Evolutionary conservation across 2,329 filamentous ascomycete genomes (phyloP), one percentile per base, ranked within the genome.

Genomic region (Colletotrichum brevisporum): DNA sequence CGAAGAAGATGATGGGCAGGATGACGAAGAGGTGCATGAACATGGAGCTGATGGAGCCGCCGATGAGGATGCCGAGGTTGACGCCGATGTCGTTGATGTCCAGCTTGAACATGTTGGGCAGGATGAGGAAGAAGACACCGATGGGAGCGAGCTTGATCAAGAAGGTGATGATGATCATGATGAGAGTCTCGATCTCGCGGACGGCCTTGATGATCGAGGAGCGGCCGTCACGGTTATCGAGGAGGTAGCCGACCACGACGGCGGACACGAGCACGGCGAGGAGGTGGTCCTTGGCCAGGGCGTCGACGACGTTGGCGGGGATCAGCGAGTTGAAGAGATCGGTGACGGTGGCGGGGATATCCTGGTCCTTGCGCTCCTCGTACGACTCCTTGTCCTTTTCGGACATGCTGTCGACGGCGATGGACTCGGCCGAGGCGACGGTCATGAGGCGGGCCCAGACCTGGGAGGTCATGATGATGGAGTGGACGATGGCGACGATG

Each of bases 21-120:
- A 86, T 60, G 66, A 86, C 72, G 72, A 85, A 79, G 10, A 86
- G 76, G 47, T 86, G 84, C 13, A 86, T 75, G 47, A 80, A 72
- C 83, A 86, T 86, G 27, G 80, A 82, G 31, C 77, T 76, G 6
- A 88, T 73, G 0, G 82, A 81, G 0, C 78, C 83, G 8, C 82
- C 85, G 50, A 88, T 86, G 13, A 88, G 77, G 3, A 86, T 76
- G 15, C 84, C 85, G 3, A 88, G 75, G 70, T 87, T 88, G 41
- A 75, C 68, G 16, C 85, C 85, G 47, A 87, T 85, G 9, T 83
- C 77, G 5, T 73, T 77, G 50, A 87, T 82, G 68, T 86, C 76
- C 26, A 87, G 81, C 48, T 78, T 82, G 76, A 87, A 82, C 50
- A 88, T 74, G 72, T 87, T 88, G 48, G 84, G 79, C 67, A 88